Evolutionary conservation across 139 green algal species (phyloP).

Genomic region (Closterium sp.): DNA sequence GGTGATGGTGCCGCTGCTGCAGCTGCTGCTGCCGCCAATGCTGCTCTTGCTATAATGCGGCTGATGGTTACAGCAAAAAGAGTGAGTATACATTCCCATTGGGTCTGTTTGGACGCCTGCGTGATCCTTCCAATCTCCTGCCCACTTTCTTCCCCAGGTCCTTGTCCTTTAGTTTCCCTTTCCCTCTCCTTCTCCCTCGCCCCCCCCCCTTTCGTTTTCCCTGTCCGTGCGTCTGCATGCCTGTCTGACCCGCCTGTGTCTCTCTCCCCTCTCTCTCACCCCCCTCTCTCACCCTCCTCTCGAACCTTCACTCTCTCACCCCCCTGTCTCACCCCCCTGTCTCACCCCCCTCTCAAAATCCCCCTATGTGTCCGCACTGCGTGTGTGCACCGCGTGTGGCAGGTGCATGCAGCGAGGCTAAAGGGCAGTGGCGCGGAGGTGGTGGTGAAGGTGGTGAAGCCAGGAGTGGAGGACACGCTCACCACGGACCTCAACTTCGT

Average conservation of each 20-base stretch:
- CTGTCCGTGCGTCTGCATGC: neutral
- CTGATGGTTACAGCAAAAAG: no score
- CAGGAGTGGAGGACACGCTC: conserved; percentile 87
- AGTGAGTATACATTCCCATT: no score
- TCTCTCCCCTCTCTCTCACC: neutral
- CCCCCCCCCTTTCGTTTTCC: no score
- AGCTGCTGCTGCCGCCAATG: no score
- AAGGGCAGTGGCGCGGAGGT: conserved; percentile 60
- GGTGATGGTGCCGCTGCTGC: no score
- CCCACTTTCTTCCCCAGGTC: neutral
- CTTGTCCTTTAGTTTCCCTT: neutral
- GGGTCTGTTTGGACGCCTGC: no score
- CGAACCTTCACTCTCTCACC: neutral
- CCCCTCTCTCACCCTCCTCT: no score
- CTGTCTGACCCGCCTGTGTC: neutral
- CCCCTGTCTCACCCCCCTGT: neutral
- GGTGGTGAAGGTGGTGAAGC: conserved; percentile 86
- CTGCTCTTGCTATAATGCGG: no score
- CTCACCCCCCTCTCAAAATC: neutral
- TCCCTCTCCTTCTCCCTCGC: no score
- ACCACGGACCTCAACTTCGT: conserved; percentile 87
- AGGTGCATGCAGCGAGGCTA: conserved; percentile 86
- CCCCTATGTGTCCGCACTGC: no score
- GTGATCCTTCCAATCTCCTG: no score
- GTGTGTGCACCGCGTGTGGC: neutral